Evolutionary conservation across 331 rosid genomes (phyloP), one percentile per base, ranked within the genome.

Genomic region (Acacia concinna): DNA sequence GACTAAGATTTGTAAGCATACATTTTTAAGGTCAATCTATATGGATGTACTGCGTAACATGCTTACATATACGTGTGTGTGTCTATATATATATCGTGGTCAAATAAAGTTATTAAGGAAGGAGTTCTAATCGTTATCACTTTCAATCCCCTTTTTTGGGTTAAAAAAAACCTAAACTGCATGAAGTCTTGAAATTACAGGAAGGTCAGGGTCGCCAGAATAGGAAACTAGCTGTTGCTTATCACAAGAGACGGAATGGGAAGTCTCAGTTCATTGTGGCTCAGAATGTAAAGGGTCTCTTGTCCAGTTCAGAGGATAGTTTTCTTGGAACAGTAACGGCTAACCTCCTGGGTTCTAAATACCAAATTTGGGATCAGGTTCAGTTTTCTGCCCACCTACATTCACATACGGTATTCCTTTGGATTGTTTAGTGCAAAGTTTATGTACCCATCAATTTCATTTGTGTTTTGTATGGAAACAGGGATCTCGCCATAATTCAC

Each of bases 161-260:
- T n/a, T n/a, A n/a, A n/a, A 5, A 52, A 46, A 38, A 68, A 8
- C 18, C 35, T 20, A n/a, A 54, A 2, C 52, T 82, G 40, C 37
- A 15, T 31, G 81, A 1, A 71, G 40, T 60, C 35, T 71, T 59
- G 7, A 40, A 21, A 14, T 83, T 60, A 13, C 81, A 91, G 98
- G 98, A 95, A 90, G 98, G 98, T 23, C 86, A 89, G 74, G 99
- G 97, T 68, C 78, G 97, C 64, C 94, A 90, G 88, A 94, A 93
- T 68, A 79, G 98, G 85, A 95, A 95, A 73, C 89, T 95, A 23
- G 97, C 96, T 1, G 89, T 95, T 28, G 99, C 97, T 27, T 81
- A 66, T 76, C 91, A 89, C 78, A 89, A 59, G 78, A 84, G 99
- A 31, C 87, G 86, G 5, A 85, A 81, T 17, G 99, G 97, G 13